Conservation (phyloP, 2,329 filamentous ascomycete species). For the Rhytidhysteron rufulum region DNA sequence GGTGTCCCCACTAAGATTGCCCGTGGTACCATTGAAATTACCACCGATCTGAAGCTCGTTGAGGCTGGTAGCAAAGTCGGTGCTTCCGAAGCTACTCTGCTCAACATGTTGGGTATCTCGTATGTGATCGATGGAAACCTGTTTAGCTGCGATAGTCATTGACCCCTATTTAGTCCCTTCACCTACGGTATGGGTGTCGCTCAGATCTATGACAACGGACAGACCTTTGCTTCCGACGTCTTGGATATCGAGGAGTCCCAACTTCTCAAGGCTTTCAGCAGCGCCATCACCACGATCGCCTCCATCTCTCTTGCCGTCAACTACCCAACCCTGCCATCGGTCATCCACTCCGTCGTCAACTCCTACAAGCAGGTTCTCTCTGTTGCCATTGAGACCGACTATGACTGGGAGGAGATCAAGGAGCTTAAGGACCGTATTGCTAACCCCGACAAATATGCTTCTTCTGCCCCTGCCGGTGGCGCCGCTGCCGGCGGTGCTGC, state of each 20-base stretch:
- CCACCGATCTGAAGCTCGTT: slow-evolving; percentile 94
- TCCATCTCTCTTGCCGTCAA: slow-evolving; percentile 85
- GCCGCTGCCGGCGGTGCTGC: slow-evolving; percentile 52
- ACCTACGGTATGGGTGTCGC: slow-evolving; percentile 89
- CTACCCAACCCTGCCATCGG: slow-evolving; percentile 93
- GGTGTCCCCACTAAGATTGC: slow-evolving; percentile 99
- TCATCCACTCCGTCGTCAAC: slow-evolving; percentile 97
- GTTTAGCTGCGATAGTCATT: background rate
- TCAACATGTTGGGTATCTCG: slow-evolving; percentile 99
- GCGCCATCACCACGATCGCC: slow-evolving; percentile 82
- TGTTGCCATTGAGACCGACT: slow-evolving; percentile 84
- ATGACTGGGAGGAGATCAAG: slow-evolving; percentile 92
- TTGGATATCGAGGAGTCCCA: slow-evolving; percentile 94
- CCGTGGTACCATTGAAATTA: slow-evolving; percentile 99
- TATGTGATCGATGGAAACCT: slow-evolving; percentile 3
- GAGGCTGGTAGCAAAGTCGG: slow-evolving; percentile 92
- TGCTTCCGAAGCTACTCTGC: slow-evolving; percentile 94
- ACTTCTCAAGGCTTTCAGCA: slow-evolving; percentile 77
- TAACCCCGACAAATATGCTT: slow-evolving; percentile 95
- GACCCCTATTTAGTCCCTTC: slow-evolving; percentile 22
- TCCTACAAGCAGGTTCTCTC: slow-evolving; percentile 94
- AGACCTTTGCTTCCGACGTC: slow-evolving; percentile 80
- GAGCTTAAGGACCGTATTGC: slow-evolving; percentile 99
- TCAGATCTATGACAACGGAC: slow-evolving; percentile 97
- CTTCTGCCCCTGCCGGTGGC: slow-evolving; percentile 69